phyloP scores from a whole-genome alignment of 345 rosid species.

The Pistacia atlantica region DNA sequence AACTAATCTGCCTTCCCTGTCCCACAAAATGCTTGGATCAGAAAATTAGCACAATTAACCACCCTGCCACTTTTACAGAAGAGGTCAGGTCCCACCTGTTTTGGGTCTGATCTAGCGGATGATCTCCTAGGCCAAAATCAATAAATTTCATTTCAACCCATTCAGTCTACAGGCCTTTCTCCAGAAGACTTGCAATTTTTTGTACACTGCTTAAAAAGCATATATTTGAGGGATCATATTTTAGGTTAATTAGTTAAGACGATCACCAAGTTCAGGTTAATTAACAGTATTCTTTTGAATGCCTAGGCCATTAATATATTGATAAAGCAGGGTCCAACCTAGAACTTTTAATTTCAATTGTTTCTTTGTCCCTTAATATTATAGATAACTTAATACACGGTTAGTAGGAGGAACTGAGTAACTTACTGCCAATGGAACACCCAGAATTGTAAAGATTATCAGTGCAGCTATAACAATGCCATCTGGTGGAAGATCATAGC shows the following conservation, averaged over 20 bases:
- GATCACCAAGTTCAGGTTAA: constrained; percentile 10
- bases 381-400: not conserved
- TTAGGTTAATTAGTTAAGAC: constrained; percentile 1
- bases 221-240: not conserved
- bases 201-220: not conserved
- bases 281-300: not conserved
- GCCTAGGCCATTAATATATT: not conserved
- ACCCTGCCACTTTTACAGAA: not conserved
- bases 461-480: constrained; percentile 74
- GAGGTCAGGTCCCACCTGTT: constrained; percentile 7
- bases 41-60: not conserved
- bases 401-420: constrained; percentile 22
- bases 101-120: constrained; percentile 8
- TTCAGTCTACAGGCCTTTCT: not conserved
- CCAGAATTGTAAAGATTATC: constrained; percentile 68
- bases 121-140: constrained; percentile 3
- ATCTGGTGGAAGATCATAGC: constrained; percentile 63
- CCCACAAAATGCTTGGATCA: constrained; percentile 3
- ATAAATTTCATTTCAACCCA: not conserved
- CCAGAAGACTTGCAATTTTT: not conserved
- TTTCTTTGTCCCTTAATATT: not conserved
- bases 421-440: constrained; percentile 93
- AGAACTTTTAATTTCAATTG: not conserved
- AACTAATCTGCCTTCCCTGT: constrained; percentile 2
- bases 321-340: constrained; percentile 1